These are phyloP conservation scores for Babesia ovata DNA, from an alignment of 169 alveolate species.

Conservation along the genomic window DNA sequence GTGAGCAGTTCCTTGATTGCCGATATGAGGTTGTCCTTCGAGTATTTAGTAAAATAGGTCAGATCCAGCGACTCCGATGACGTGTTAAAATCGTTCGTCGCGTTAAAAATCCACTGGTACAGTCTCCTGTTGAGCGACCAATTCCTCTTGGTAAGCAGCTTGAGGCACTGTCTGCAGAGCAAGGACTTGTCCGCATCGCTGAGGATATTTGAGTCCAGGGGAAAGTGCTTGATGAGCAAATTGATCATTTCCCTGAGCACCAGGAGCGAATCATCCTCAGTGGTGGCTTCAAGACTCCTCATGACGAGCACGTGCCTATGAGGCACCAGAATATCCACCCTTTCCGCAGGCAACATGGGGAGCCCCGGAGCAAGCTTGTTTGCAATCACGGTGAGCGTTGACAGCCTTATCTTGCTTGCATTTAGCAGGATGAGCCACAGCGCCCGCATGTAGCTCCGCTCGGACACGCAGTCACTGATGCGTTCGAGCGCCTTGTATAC, in stretches of 20 bases:
- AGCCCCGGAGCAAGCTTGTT: constrained; percentile 77
- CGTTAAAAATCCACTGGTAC: constrained; percentile 65
- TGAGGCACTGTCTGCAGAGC: constrained; percentile 43
- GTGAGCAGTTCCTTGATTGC: constrained; percentile 60
- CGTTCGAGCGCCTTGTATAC: constrained; percentile 73
- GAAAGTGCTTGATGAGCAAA: constrained; percentile 78
- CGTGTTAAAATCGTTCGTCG: constrained; percentile 55
- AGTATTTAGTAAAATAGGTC: constrained; percentile 50
- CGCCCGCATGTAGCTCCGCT: constrained; percentile 79
- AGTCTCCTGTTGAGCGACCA: constrained; percentile 69
- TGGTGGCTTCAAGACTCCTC: constrained; percentile 77
- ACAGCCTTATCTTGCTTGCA: constrained; percentile 76
- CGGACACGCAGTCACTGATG: constrained; percentile 78
- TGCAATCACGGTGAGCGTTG: constrained; percentile 80
- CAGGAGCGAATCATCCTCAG: constrained; percentile 76
- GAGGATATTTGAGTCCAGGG: constrained; percentile 56
- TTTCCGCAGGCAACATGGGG: constrained; percentile 61
- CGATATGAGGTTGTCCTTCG: constrained; percentile 50
- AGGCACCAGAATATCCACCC: constrained; percentile 78
- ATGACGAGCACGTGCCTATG: constrained; percentile 74
- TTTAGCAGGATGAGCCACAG: constrained; percentile 80
- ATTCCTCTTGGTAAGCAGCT: constrained; percentile 57
- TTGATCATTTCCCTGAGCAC: constrained; percentile 78
- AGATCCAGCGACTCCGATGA: constrained; percentile 55
- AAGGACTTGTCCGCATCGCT: constrained; percentile 51